Evolutionary conservation across 805 yeast genomes (phyloP), one percentile per base, ranked within the genome.

Genomic region (Candida cerambycidarum): DNA sequence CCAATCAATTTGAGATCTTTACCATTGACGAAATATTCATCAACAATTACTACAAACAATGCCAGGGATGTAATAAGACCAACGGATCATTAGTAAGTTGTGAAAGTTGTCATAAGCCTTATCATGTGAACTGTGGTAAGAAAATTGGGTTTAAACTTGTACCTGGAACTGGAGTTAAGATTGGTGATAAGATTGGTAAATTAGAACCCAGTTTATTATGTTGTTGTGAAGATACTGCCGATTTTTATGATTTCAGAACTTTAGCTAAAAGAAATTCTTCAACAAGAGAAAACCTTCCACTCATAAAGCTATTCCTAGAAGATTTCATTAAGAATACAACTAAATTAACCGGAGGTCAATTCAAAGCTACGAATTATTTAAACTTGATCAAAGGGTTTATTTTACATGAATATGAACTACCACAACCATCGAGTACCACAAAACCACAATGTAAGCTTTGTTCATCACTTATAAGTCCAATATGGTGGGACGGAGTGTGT

Each of bases 101-200:
- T 57, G 64, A 62, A 12, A 42, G 62, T 12, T 82, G 86, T 53
- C 43, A 51, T 11, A 41, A 63, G 25, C 41, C 44, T 15, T 60
- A 45, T 44, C 87, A 82, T 59, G 66, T 76, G 1, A 82, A 82
- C 0, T 84, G 89, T 67, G 82, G 75, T 43, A 70, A 64, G 50
- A 58, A 60, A 43, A 47, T 81, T 36, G 92, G 90, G 2, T 83
- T 85, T 52, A 67, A 64, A 35, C 49, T 80, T 4, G 56, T 51
- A 52, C 53, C 54, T 21, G 69, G 61, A 30, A 23, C 50, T 8
- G 59, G 38, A 49, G 51, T 58, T 8, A 59, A 52, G 29, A 50
- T 67, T 11, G 63, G 59, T 4, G 57, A 47, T 1, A 25, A 50
- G 1, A 38, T 48, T 14, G 83, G 83, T 1, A 67, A 52, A 29